Percentiles rank a stretch among this genome's conserved stretches.
These are phyloP conservation scores for Protomyces inouyei DNA, from an alignment of 1,139 yeast species.

Conservation along the genomic window DNA sequence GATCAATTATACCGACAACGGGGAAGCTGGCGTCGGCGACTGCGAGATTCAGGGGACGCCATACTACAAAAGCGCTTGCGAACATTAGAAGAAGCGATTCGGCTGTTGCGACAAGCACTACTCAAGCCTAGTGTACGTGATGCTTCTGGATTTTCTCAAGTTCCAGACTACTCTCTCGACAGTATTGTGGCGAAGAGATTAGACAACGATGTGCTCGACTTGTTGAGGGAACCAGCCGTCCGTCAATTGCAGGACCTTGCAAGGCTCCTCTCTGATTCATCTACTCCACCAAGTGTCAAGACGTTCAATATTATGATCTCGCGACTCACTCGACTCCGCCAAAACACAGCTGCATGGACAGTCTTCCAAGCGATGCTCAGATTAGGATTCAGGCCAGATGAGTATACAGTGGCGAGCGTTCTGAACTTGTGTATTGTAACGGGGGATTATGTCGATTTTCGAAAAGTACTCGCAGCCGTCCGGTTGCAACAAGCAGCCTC, in stretches of 20 bases:
- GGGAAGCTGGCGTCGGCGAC: neutral
- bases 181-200: neutral
- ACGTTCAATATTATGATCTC: slow-evolving; percentile 31
- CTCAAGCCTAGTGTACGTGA: neutral
- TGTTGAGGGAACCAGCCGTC: neutral
- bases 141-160: neutral
- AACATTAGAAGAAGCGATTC: neutral
- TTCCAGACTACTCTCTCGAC: neutral
- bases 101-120: neutral
- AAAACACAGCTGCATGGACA: slow-evolving; percentile 31
- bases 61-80: neutral
- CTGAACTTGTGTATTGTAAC: slow-evolving; percentile 28
- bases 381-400: slow-evolving; percentile 27
- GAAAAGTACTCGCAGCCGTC: slow-evolving; percentile 23
- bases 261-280: slow-evolving; percentile 1
- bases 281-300: slow-evolving; percentile 26
- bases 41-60: neutral
- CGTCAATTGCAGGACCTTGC: slow-evolving; percentile 7
- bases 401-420: slow-evolving; percentile 25
- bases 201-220: slow-evolving; percentile 1
- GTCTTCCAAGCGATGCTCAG: slow-evolving; percentile 30
- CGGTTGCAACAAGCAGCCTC: slow-evolving; percentile 11
- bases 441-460: slow-evolving; percentile 17
- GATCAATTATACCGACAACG: neutral
- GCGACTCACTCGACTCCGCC: slow-evolving; percentile 27